Conservation (phyloP, 306 rosid species). For the peach (Prunus persica) region Prunus_persica_NCBIv2 NC_034009.1:38759501-38760000, state of each 20-base stretch:
- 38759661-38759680: background rate
- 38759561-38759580: background rate
- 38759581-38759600: background rate
- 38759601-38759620: background rate
- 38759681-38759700: background rate
- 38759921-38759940: constrained; percentile 98
- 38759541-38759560: background rate
- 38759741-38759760: background rate
- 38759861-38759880: constrained; percentile 7
- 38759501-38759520: background rate
- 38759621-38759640: background rate
- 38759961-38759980: constrained; percentile 95
- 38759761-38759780: background rate
- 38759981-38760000: constrained; percentile 95
- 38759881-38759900: constrained; percentile 65
- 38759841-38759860: constrained; percentile 20
- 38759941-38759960: constrained; percentile 90
- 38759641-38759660: background rate
- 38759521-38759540: background rate
- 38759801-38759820: background rate
- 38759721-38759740: background rate
- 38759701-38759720: background rate
- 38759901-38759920: constrained; percentile 93
- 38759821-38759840: background rate
- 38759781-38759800: background rate